Evolutionary conservation across 805 yeast species (phyloP), one percentile per base, ranked within the genome.

Genomic region (Candida incommunis): DNA sequence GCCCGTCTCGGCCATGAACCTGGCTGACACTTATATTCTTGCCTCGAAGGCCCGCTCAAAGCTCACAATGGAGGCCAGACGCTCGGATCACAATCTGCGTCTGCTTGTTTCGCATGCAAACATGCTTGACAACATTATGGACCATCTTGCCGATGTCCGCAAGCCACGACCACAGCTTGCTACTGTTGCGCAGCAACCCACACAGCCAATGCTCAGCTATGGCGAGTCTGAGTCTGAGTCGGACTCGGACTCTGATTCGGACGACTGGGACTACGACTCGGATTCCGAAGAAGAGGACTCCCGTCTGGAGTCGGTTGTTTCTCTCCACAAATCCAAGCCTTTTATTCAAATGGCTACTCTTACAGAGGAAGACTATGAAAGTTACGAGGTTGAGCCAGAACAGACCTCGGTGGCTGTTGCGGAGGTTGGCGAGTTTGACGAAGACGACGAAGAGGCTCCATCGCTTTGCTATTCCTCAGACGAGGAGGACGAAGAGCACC

Each of bases 61-160:
- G 63, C 70, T 80, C 22, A 76, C 82, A 40, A 66, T 62, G 45
- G 83, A 80, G 53, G 83, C 84, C 3, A 60, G 72, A 22, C 69
- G 69, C 50, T 71, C 72, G 13, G 80, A 77, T 52, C 72, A 78
- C 25, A 64, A 75, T 45, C 66, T 80, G 43, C 67, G 82, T 42
- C 63, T 67, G 43, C 67, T 80, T 34, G 84, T 80, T 2, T 70
- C 76, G 35, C 87, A 81, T 60, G 86, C 87, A 20, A 81, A 80
- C 58, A 63, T 81, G 66, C 68, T 80, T 50, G 87, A 81, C 55
- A 69, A 66, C 49, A 57, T 80, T 44, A 77, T 81, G 73, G 83
- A 75, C 45, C 48, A 59, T 51, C 45, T 60, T 29, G 31, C 44
- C 45, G 53, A 25, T 44, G 43, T 25, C 22, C 48, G 50, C 25